These are phyloP conservation scores for Gracilaria domingensis DNA, from an alignment of 23 red algal species.

Conservation along the genomic window DNA sequence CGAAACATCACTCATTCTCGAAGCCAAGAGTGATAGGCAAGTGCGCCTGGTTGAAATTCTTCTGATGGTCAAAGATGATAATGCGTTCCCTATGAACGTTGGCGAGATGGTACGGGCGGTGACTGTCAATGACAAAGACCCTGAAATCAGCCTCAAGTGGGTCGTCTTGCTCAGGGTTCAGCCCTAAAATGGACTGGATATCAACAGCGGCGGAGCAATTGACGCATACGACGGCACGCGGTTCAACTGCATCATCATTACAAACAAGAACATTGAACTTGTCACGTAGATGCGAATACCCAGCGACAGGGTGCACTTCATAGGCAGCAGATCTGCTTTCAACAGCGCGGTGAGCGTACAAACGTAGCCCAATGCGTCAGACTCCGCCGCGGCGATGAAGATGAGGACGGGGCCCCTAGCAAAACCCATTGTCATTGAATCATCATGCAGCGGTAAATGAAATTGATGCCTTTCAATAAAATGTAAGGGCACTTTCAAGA, in stretches of 20 bases:
- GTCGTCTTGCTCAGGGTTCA: constrained; percentile 17
- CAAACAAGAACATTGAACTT: constrained; percentile 62
- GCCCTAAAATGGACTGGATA: constrained; percentile 55
- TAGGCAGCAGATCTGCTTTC: constrained; percentile 81
- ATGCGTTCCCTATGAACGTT: constrained; percentile 83
- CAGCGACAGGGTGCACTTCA: constrained; percentile 87
- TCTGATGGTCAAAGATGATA: constrained; percentile 75
- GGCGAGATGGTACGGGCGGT: constrained; percentile 88
- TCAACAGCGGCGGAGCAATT: constrained; percentile 92
- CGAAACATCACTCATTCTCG: constrained; percentile 73
- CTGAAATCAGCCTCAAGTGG: constrained; percentile 30
- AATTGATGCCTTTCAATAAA: no score
- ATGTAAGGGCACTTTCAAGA: no score
- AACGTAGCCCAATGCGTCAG: constrained; percentile 81
- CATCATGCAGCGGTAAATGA: no score
- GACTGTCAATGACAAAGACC: constrained; percentile 88
- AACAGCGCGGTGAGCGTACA: constrained; percentile 80
- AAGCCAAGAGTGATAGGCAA: constrained; percentile 64
- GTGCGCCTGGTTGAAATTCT: constrained; percentile 36
- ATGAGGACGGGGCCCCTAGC: constrained; percentile 90
- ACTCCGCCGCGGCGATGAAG: constrained; percentile 75
- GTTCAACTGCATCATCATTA: constrained; percentile 49
- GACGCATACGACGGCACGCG: constrained; percentile 76
- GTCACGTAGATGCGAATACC: constrained; percentile 69
- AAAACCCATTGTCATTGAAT: no score